Evolutionary conservation across 306 rosid genomes (phyloP).

Genomic region (Cucurbita moschata): DNA sequence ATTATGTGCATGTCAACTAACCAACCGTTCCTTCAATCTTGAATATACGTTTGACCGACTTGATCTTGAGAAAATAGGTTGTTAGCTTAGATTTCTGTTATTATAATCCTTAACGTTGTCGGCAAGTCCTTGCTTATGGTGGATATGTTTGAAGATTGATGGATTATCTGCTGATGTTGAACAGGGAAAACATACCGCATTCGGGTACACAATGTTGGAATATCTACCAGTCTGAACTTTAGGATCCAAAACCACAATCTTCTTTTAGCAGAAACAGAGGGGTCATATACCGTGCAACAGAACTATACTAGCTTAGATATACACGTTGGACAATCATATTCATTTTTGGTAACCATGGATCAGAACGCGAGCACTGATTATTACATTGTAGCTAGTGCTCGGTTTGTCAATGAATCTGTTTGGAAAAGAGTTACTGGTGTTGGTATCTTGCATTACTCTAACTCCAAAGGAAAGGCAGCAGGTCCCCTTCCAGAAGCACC

Average conservation of each 20-base stretch:
- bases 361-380: conserved; percentile 94
- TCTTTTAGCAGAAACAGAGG: conserved; percentile 86
- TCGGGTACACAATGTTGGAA: conserved; percentile 87
- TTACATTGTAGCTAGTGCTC: conserved; percentile 86
- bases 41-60: neutral
- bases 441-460: conserved; percentile 68
- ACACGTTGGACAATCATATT: conserved; percentile 93
- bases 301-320: conserved; percentile 88
- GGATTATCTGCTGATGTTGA: conserved; percentile 4
- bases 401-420: conserved; percentile 68
- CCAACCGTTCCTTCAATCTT: neutral
- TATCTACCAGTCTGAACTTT: conserved; percentile 84
- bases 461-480: conserved; percentile 84
- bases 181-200: conserved; percentile 84
- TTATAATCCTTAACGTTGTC: neutral
- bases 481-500: conserved; percentile 80
- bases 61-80: neutral
- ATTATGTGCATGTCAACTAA: neutral
- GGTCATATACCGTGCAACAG: conserved; percentile 89
- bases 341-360: conserved; percentile 70
- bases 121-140: neutral
- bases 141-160: neutral
- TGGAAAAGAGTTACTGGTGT: conserved; percentile 93
- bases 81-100: neutral
- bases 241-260: conserved; percentile 87